These are phyloP conservation scores for Nicotiana obtusifolia DNA, from an alignment of 257 asterid genomes.

Conservation along the genomic window DNA sequence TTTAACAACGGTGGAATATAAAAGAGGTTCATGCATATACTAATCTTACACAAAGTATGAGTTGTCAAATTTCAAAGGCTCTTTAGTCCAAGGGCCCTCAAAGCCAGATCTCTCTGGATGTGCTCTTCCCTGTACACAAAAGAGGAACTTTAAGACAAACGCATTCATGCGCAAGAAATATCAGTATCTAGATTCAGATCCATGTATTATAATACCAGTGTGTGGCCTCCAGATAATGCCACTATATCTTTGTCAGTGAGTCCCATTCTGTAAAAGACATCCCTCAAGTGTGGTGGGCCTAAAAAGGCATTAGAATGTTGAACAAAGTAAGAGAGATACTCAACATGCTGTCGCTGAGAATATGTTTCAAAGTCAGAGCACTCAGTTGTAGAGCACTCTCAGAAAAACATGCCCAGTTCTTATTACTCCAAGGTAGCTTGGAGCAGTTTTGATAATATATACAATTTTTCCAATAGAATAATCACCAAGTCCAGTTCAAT, in stretches of 20 bases:
- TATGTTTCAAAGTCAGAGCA: not conserved
- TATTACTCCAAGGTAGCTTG: not conserved
- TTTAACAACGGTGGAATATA: constrained; percentile 1
- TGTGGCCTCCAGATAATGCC: constrained; percentile 85
- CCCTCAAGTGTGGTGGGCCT: constrained; percentile 69
- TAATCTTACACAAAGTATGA: constrained; percentile 66
- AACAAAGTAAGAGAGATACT: not conserved
- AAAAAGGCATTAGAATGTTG: not conserved
- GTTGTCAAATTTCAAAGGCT: constrained; percentile 81
- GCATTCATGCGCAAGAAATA: not conserved
- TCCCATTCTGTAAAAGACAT: constrained; percentile 76
- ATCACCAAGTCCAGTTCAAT: not conserved
- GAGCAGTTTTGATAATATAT: not conserved
- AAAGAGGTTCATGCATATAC: not conserved
- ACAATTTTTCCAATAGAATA: not conserved
- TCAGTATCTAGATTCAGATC: not conserved
- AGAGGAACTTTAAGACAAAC: not conserved
- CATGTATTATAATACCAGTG: constrained; percentile 44
- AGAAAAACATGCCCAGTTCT: not conserved
- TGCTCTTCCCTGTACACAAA: constrained; percentile 59
- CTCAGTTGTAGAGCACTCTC: not conserved
- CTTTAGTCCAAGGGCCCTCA: constrained; percentile 87
- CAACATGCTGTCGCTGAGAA: not conserved
- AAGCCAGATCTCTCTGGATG: constrained; percentile 83
- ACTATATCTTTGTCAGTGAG: constrained; percentile 67